Evolutionary conservation across 2,329 filamentous ascomycete species (phyloP).

Genomic region (Colletotrichum gigasporum): DNA sequence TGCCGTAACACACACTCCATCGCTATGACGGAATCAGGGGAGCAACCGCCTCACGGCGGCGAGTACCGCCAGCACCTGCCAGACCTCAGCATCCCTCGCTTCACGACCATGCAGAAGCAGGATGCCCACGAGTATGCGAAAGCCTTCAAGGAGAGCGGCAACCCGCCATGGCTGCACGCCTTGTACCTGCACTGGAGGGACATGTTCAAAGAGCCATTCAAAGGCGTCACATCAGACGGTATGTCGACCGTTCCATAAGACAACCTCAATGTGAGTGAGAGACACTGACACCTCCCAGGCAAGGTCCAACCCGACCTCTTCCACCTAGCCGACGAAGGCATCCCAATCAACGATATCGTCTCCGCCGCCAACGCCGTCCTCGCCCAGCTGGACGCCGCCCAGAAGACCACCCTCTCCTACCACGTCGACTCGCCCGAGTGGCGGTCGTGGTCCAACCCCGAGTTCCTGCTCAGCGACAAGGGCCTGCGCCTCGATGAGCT

Average conservation of each 20-base stretch:
- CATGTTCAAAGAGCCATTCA: slow-evolving; percentile 72
- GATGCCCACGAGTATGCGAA: slow-evolving; percentile 70
- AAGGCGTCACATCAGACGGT: slow-evolving; percentile 76
- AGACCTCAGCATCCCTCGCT: slow-evolving; percentile 68
- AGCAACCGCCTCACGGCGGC: slow-evolving; percentile 28
- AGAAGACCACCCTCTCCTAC: slow-evolving; percentile 60
- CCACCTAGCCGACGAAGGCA: slow-evolving; percentile 68
- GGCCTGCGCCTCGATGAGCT: slow-evolving; percentile 76
- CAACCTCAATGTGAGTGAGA: too few relatives aligned
- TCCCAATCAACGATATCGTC: slow-evolving; percentile 68
- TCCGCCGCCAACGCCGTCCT: slow-evolving; percentile 57
- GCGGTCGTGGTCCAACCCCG: slow-evolving; percentile 77
- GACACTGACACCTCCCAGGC: slow-evolving; percentile 45
- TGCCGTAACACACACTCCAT: neutral
- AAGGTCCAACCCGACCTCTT: slow-evolving; percentile 64
- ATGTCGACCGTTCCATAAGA: slow-evolving; percentile 33
- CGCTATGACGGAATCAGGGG: neutral
- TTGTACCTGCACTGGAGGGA: slow-evolving; percentile 68
- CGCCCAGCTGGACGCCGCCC: slow-evolving; percentile 53
- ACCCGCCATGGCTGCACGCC: slow-evolving; percentile 73
- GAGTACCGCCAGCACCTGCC: slow-evolving; percentile 69
- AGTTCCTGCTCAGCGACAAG: slow-evolving; percentile 75
- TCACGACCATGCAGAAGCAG: slow-evolving; percentile 70
- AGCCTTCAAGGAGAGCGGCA: slow-evolving; percentile 65
- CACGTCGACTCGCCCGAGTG: slow-evolving; percentile 77